Base-by-base conservation (phyloP, 805 yeast genomes). In the Kuraishia molischiana region DNA sequence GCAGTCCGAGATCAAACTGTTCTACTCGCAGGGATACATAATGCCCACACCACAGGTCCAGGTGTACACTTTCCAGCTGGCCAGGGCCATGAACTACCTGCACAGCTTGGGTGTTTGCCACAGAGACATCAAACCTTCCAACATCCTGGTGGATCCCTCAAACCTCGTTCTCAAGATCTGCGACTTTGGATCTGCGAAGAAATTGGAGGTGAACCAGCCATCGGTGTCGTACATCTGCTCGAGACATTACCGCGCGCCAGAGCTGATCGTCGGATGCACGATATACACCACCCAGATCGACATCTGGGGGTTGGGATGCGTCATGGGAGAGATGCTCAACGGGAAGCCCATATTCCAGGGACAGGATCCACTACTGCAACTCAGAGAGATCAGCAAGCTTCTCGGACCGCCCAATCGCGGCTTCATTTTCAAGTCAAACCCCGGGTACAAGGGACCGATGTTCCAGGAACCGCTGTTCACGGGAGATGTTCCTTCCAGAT, bases 271-370 rank as follows among this genome's bases (percentile, higher is more conserved):
- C 39, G 98, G 98, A 2, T 82, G 87, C 49, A 76, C 89, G 41
- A 72, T 79, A 29, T 92, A 92, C 58, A 77, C 94, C 3, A 80
- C 94, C 3, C 85, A 87, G 52, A 90, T 92, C 41, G 99, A 92
- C 58, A 82, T 89, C 51, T 92, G 99, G 99, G 95, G 97, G 14
- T 66, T 90, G 42, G 99, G 97, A 1, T 90, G 98, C 64, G 95
- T 92, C 26, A 64, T 92, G 42, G 96, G 97, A 11, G 98, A 92
- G 61, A 79, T 92, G 85, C 69, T 82, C 40, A 71, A 87, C 44
- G 97, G 97, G 13, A 79, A 77, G 54, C 95, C 97, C 1, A 77
- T 92, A n/a, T 92, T 92, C 64, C 95, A 89, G 60, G 97, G 98
- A 34, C 85, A 79, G 49, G 81, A 84, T 43, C 95, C 95, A 37